These are phyloP conservation scores for Trichopus zeylanicus DNA, from an alignment of 116 monocot genomes.

Conservation along the genomic window DNA sequence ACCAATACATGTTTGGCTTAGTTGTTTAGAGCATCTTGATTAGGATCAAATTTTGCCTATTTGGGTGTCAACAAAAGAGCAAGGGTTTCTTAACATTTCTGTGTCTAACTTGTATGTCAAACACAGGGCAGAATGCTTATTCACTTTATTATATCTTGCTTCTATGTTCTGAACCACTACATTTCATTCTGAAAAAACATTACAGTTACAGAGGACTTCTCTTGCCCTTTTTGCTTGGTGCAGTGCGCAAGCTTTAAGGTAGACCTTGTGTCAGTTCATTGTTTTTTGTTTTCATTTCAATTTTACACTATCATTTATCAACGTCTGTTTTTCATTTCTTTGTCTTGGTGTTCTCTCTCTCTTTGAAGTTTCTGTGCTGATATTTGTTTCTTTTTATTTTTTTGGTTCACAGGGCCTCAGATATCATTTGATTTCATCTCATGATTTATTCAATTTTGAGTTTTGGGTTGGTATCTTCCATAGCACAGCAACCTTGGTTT, in stretches of 20 bases:
- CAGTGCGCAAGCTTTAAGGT: conserved; percentile 92
- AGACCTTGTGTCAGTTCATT: conserved; percentile 3
- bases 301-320: neutral
- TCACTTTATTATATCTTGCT: neutral
- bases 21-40: no score
- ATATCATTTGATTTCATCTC: conserved; percentile 76
- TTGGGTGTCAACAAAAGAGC: no score
- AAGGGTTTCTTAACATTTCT: no score
- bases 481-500: neutral
- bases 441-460: conserved; percentile 98
- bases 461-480: conserved; percentile 82
- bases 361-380: no score
- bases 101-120: no score
- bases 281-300: neutral
- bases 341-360: no score
- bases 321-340: neutral
- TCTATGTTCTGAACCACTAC: neutral
- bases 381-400: neutral
- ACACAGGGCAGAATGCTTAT: neutral
- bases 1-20: no score
- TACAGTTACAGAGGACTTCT: conserved; percentile 96
- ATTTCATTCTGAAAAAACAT: neutral
- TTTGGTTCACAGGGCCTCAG: conserved; percentile 61
- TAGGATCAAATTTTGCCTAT: no score
- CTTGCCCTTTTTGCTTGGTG: conserved; percentile 98